These are phyloP conservation scores for Nectriaceae sp. DNA, from an alignment of 2,329 filamentous ascomycete species.

Conservation along the genomic window DNA sequence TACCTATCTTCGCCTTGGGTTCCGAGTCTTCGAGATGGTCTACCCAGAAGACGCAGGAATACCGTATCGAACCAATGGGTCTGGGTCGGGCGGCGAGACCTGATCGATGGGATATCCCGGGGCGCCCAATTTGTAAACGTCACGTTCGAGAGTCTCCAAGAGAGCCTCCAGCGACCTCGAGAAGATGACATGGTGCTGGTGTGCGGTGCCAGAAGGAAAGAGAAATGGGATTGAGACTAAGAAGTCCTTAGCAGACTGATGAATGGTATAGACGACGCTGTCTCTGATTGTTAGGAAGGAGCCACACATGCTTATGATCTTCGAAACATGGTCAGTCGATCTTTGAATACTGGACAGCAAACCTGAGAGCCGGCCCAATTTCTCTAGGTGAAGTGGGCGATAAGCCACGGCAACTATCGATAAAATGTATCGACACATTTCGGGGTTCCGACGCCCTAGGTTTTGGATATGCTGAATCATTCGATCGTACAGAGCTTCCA, in stretches of 20 bases:
- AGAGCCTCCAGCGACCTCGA: slow-evolving; percentile 36
- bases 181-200: slow-evolving; percentile 35
- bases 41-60: slow-evolving; percentile 26
- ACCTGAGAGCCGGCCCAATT: slow-evolving; percentile 33
- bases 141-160: slow-evolving; percentile 28
- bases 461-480: slow-evolving; percentile 38
- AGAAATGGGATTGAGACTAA: slow-evolving; percentile 32
- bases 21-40: slow-evolving; percentile 14
- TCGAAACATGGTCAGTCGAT: slow-evolving; percentile 3
- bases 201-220: slow-evolving; percentile 27
- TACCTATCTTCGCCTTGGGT: not conserved
- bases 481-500: slow-evolving; percentile 38
- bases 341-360: slow-evolving; percentile 7
- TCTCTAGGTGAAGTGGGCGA: slow-evolving; percentile 38
- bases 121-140: slow-evolving; percentile 35
- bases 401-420: slow-evolving; percentile 30
- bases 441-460: slow-evolving; percentile 29
- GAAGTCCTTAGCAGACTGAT: slow-evolving; percentile 47
- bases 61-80: slow-evolving; percentile 16
- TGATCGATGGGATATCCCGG: slow-evolving; percentile 14
- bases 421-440: slow-evolving; percentile 38
- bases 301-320: slow-evolving; percentile 35
- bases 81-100: slow-evolving; percentile 6
- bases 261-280: slow-evolving; percentile 36
- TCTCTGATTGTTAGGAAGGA: slow-evolving; percentile 41